A percentile compares a stretch with the other conserved stretches of the same genome.
phyloP scores from a whole-genome alignment of 768 basidiomycete genomes.

The Lentinula raphanica region DNA sequence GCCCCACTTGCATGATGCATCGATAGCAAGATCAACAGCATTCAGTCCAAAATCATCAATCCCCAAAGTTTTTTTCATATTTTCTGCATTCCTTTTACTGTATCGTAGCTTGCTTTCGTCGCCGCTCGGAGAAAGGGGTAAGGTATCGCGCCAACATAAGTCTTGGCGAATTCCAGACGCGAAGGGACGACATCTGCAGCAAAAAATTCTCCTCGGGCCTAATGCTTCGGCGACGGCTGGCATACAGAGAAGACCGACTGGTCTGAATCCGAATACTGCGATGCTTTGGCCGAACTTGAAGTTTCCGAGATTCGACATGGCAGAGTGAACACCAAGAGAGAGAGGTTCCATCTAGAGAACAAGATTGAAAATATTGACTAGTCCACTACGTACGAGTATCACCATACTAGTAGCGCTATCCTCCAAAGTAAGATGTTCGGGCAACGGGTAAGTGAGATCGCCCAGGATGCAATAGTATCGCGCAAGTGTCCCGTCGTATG shows the following conservation, averaged over 20 bases:
- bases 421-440: slow-evolving; percentile 79
- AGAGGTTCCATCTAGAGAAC: slow-evolving; percentile 83
- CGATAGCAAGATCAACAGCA: slow-evolving; percentile 81
- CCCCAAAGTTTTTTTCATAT: slow-evolving; percentile 59
- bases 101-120: slow-evolving; percentile 68
- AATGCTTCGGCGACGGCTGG: slow-evolving; percentile 94
- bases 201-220: slow-evolving; percentile 77
- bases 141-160: slow-evolving; percentile 76
- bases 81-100: slow-evolving; percentile 64
- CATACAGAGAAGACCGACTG: slow-evolving; percentile 83
- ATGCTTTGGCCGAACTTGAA: slow-evolving; percentile 73
- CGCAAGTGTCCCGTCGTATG: slow-evolving; percentile 83
- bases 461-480: slow-evolving; percentile 85
- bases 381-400: too few species aligned
- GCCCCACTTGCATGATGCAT: slow-evolving; percentile 94
- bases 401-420: slow-evolving; percentile 66
- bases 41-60: slow-evolving; percentile 67
- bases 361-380: too few species aligned
- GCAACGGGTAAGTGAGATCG: slow-evolving; percentile 80
- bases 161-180: slow-evolving; percentile 82
- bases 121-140: slow-evolving; percentile 58
- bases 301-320: slow-evolving; percentile 68
- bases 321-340: slow-evolving; percentile 86
- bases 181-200: slow-evolving; percentile 74
- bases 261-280: slow-evolving; percentile 85